A percentile compares a stretch with the other conserved stretches of the same genome.
phyloP scores from a whole-genome alignment of 345 rosid genomes.

The Eucalyptus caleyi region DNA sequence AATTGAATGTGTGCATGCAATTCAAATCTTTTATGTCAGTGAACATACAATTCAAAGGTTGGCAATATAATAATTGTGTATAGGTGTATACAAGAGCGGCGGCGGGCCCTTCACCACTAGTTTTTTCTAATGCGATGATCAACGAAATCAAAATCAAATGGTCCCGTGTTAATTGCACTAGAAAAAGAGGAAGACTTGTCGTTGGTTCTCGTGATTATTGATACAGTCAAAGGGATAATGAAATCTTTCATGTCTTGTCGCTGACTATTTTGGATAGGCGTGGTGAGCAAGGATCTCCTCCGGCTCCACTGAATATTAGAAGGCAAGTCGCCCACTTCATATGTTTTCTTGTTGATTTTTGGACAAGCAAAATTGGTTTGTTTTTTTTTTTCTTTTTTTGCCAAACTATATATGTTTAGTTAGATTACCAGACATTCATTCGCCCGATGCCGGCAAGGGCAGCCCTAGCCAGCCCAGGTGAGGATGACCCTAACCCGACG shows the following conservation, averaged over 20 bases:
- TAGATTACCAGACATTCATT: not conserved
- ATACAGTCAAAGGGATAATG: not conserved
- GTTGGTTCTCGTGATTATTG: not conserved
- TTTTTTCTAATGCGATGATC: not conserved
- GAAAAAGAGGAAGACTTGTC: not conserved
- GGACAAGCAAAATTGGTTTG: not conserved
- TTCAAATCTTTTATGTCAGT: not conserved
- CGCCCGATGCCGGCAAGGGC: fast-evolving
- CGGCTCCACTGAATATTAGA: not conserved
- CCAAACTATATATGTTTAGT: not conserved
- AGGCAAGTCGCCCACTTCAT: not conserved
- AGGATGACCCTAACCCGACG: too few species aligned
- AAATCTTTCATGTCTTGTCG: not conserved
- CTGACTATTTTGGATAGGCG: not conserved
- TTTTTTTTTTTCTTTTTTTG: not conserved
- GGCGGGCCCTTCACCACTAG: not conserved
- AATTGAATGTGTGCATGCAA: not conserved
- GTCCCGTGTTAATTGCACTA: not conserved
- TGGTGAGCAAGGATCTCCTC: not conserved
- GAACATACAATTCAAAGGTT: not conserved
- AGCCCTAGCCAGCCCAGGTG: too few species aligned
- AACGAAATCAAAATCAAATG: not conserved
- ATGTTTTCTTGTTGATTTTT: not conserved
- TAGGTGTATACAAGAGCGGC: not conserved
- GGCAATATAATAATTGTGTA: not conserved